These are phyloP conservation scores for Cryptosporidium viatorum DNA, from an alignment of 169 alveolate genomes.

Conservation along the genomic window DNA sequence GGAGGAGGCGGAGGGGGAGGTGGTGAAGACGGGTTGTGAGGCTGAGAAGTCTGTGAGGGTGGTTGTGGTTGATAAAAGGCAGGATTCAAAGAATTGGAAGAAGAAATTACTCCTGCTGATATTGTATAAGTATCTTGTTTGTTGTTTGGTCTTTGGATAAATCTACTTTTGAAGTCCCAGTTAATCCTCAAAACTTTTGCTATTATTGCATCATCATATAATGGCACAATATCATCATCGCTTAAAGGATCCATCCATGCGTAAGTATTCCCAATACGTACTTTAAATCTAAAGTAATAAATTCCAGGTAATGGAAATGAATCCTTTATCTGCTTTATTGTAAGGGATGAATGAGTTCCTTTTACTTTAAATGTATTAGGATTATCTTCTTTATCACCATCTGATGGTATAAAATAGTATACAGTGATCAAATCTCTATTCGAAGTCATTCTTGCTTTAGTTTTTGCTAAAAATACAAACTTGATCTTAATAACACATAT, in stretches of 20 bases:
- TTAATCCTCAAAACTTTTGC: conserved; percentile 47
- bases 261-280: conserved; percentile 29
- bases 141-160: background rate
- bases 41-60: background rate
- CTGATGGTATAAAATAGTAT: conserved; percentile 64
- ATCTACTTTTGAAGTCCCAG: conserved; percentile 35
- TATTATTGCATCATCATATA: conserved; percentile 46
- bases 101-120: background rate
- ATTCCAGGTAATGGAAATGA: conserved; percentile 56
- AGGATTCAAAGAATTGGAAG: background rate
- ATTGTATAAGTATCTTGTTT: conserved; percentile 8
- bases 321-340: conserved; percentile 18
- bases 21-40: conserved; percentile 22
- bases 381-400: conserved; percentile 49
- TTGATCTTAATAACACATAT: background rate
- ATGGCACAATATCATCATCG: conserved; percentile 56
- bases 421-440: background rate
- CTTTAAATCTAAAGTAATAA: conserved; percentile 67
- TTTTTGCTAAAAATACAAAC: background rate
- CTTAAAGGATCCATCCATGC: conserved; percentile 72
- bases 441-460: background rate
- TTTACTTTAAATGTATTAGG: conserved; percentile 48
- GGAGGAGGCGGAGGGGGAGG: background rate
- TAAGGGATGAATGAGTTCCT: conserved; percentile 2
- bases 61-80: conserved; percentile 17